Evolutionary conservation across 1,139 yeast species (phyloP), one percentile per base, ranked within the genome.

Genomic region (Yamadazyma kanchanaburiensis): DNA sequence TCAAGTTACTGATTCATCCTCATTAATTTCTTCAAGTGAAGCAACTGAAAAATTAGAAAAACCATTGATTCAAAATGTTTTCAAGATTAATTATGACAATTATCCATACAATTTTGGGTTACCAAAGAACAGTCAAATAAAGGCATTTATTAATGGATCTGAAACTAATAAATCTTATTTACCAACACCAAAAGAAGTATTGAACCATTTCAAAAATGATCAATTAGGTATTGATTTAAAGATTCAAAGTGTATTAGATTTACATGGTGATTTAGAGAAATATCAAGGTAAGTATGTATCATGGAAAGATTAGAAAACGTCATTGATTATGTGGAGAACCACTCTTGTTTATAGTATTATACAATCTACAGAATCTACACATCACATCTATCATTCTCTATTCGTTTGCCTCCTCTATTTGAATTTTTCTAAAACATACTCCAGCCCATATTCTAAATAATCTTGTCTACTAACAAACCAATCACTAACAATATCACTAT

Each of bases 81-180:
- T 70, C 39, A 70, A 74, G 28, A 58, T 70, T 31, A 74, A 80
- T 44, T 86, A 71, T 60, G 57, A 58, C 25, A 56, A 70, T 30
- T 84, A 89, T 53, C 95, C 95, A 20, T 77, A 73, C 58, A 70
- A 74, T 48, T 83, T 76, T 70, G 95, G 95, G 21, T 70, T 91
- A 42, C 97, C 97, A 30, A 64, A 74, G 10, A 84, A 80, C 55
- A 43, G 50, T 30, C 80, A 77, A 36, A 67, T 77, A 35, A 69
- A 72, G 44, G 60, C 62, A 33, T 83, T 68, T 53, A 74, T 83
- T 30, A 75, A 77, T 27, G 89, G 89, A 15, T 69, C 67, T 39
- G 85, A 77, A 46, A 65, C 80, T 11, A 70, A 74, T 43, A 70
- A 85, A 46, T 66, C 79, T 22, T 77, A 72, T 54, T 76, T 82